Conservation (phyloP, 306 rosid species). For the Castanopsis chinensis region DNA sequence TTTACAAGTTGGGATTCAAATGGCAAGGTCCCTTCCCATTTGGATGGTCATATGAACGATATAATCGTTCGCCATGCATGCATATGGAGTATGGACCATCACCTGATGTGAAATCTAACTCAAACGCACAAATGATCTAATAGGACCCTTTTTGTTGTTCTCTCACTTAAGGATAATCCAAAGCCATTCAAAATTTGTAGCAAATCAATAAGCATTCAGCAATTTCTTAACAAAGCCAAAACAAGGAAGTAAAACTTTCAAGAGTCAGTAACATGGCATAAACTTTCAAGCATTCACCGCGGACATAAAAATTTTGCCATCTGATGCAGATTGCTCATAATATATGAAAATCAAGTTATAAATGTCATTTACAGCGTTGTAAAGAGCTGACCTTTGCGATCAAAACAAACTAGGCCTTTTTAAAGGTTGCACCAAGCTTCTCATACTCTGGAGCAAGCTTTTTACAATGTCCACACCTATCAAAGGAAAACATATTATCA, state of each 20-base stretch:
- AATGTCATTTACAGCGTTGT: neutral
- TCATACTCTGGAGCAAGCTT: slow-evolving; percentile 98
- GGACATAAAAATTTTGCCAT: neutral
- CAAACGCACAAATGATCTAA: too few species aligned
- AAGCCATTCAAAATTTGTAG: too few species aligned
- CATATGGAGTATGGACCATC: too few species aligned
- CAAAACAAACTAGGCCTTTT: slow-evolving; percentile 75
- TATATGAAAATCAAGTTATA: neutral
- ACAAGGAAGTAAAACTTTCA: neutral
- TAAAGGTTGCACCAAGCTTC: slow-evolving; percentile 80
- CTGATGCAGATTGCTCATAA: neutral
- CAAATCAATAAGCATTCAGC: neutral
- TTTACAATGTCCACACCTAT: slow-evolving; percentile 99
- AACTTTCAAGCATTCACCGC: neutral
- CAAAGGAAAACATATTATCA: neutral
- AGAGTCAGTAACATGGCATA: neutral
- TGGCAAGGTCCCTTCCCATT: too few species aligned
- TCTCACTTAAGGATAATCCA: too few species aligned
- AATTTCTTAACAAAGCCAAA: neutral
- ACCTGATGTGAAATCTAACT: too few species aligned
- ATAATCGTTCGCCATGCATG: too few species aligned
- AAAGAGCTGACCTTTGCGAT: slow-evolving; percentile 72
- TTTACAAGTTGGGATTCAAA: too few species aligned
- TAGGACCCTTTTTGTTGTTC: too few species aligned
- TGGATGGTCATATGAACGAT: too few species aligned